Percentiles rank a stretch among this genome's conserved stretches.
phyloP scores from a whole-genome alignment of 495 filamentous ascomycete species.

The Trichocladium uniseriatum region DNA sequence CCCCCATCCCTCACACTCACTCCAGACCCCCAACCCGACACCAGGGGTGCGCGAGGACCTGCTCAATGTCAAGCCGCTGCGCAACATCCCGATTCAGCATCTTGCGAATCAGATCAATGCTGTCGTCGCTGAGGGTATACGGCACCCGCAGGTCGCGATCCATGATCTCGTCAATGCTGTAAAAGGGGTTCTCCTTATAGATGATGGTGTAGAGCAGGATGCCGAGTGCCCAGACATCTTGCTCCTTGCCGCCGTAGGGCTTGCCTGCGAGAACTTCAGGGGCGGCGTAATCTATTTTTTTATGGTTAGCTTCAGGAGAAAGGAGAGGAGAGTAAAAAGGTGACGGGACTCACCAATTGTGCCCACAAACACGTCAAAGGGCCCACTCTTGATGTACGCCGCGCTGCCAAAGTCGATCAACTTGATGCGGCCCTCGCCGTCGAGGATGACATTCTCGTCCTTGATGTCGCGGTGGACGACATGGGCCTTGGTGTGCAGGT shows the following conservation, averaged over 20 bases:
- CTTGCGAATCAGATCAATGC: conserved; percentile 75
- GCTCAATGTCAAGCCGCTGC: conserved; percentile 66
- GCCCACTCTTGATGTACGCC: conserved; percentile 94
- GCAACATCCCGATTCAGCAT: conserved; percentile 91
- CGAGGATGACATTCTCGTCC: conserved; percentile 93
- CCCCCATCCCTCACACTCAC: background rate
- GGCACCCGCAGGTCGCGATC: conserved; percentile 91
- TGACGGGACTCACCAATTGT: conserved; percentile 73
- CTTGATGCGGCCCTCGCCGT: conserved; percentile 93
- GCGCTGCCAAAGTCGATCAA: conserved; percentile 97
- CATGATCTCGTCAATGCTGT: conserved; percentile 98
- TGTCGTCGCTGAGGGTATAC: conserved; percentile 81
- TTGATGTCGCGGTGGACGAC: conserved; percentile 98
- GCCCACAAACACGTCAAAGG: conserved; percentile 98
- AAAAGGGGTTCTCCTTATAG: conserved; percentile 99
- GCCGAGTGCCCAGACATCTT: conserved; percentile 98
- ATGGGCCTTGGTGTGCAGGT: conserved; percentile 80
- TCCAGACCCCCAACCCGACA: conserved; percentile 29
- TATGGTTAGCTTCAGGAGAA: background rate
- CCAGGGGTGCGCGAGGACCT: conserved; percentile 84
- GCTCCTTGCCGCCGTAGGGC: conserved; percentile 90
- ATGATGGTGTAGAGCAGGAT: conserved; percentile 97
- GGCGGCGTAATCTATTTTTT: conserved; percentile 76
- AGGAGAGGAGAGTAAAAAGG: background rate
- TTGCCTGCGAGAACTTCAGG: conserved; percentile 92